A percentile compares a stretch with the other conserved stretches of the same genome.
phyloP scores from a whole-genome alignment of 176 grass and related monocot species.

The Eremochloa ophiuroides region DNA sequence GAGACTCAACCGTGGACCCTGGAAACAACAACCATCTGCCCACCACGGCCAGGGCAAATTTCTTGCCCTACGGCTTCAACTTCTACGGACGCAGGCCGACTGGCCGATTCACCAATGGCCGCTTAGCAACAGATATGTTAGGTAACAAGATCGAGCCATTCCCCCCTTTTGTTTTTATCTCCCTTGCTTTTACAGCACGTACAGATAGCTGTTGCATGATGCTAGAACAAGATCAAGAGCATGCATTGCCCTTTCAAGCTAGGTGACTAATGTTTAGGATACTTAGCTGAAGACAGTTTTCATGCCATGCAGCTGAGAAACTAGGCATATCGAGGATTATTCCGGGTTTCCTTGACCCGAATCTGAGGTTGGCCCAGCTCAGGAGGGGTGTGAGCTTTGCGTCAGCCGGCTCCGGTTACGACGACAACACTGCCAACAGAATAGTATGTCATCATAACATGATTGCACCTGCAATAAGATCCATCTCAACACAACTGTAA shows the following conservation, averaged over 20 bases:
- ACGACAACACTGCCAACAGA: conserved; percentile 53
- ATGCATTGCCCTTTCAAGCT: too few species aligned
- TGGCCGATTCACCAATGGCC: conserved; percentile 51
- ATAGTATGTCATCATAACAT: conserved; percentile 45
- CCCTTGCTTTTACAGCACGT: neutral
- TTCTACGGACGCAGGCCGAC: conserved; percentile 48
- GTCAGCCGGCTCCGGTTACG: conserved; percentile 61
- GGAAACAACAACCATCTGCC: conserved; percentile 70
- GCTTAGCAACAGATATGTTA: conserved; percentile 58
- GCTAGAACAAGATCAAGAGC: too few species aligned
- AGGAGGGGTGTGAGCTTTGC: conserved; percentile 64
- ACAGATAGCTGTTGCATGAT: too few species aligned
- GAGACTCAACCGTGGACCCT: conserved; percentile 70
- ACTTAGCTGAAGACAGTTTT: too few species aligned
- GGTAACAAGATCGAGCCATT: too few species aligned
- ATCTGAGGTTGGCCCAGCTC: conserved; percentile 35
- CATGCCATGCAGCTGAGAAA: too few species aligned
- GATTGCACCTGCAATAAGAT: neutral
- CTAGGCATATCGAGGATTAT: conserved; percentile 26
- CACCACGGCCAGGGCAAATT: conserved; percentile 57
- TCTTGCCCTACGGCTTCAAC: conserved; percentile 53
- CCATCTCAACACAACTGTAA: neutral
- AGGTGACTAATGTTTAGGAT: too few species aligned
- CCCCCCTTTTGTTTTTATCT: too few species aligned
- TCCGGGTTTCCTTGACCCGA: conserved; percentile 55